Conservation (phyloP, 2,329 filamentous ascomycete species). For the Daldinia sp. region DNA sequence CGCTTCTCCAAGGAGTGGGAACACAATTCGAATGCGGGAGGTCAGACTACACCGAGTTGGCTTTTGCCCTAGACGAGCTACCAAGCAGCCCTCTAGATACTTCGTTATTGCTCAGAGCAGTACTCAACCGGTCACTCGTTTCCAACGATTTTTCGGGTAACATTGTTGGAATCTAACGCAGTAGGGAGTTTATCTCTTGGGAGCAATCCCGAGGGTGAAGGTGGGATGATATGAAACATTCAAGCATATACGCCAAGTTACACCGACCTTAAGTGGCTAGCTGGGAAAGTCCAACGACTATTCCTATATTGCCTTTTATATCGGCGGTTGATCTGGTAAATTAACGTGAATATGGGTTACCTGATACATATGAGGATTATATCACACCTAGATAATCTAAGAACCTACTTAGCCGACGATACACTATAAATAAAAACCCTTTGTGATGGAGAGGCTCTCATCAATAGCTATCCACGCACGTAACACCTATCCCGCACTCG, state of each 20-base stretch:
- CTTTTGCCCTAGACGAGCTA: conserved; percentile 11
- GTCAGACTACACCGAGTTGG: background rate
- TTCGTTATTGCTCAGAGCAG: conserved; percentile 8
- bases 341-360: background rate
- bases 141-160: conserved; percentile 2
- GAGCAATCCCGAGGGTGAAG: background rate
- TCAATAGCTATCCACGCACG: too few relatives aligned
- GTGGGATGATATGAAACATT: background rate
- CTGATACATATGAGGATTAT: too few relatives aligned
- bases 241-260: background rate
- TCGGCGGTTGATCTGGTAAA: background rate
- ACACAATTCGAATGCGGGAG: conserved; percentile 21
- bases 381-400: too few relatives aligned
- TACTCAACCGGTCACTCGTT: conserved; percentile 21
- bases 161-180: conserved; percentile 22
- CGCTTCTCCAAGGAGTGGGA: conserved; percentile 22
- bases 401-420: too few relatives aligned
- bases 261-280: too few relatives aligned
- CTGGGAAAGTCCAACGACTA: too few relatives aligned
- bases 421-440: too few relatives aligned
- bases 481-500: too few relatives aligned
- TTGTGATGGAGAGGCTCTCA: too few relatives aligned
- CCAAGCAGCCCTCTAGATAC: background rate
- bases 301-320: background rate
- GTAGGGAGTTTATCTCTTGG: conserved; percentile 14